A percentile compares a stretch with the other conserved stretches of the same genome.
These are phyloP conservation scores for Bolboschoenoplectus hybrid DNA, from an alignment of 202 grass and related monocot genomes.

Conservation along the genomic window DNA sequence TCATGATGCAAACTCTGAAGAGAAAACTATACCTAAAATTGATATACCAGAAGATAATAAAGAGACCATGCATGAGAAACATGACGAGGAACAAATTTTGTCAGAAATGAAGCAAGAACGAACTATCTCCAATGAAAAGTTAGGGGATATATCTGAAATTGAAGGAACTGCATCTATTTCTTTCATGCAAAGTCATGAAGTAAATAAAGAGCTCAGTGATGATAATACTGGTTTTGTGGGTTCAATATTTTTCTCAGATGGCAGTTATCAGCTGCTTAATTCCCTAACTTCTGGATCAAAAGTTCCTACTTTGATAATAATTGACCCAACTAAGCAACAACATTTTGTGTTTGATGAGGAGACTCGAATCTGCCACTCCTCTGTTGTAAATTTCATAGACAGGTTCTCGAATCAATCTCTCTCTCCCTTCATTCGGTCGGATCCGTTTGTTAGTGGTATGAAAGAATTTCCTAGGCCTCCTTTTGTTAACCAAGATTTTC, in stretches of 20 bases:
- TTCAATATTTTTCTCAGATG: constrained; percentile 85
- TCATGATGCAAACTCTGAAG: constrained; percentile 40
- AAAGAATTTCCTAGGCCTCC: constrained; percentile 83
- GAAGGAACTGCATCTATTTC: constrained; percentile 22
- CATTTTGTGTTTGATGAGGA: constrained; percentile 73
- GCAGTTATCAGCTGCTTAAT: constrained; percentile 68
- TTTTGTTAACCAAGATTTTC: constrained; percentile 89
- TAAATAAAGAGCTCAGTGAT: constrained; percentile 21
- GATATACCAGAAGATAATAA: constrained; percentile 20
- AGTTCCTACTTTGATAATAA: constrained; percentile 83
- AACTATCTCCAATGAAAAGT: not conserved
- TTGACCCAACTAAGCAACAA: constrained; percentile 70
- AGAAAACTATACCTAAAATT: constrained; percentile 14
- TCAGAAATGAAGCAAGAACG: constrained; percentile 13
- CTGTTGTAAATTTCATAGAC: constrained; percentile 71
- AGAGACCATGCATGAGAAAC: constrained; percentile 18
- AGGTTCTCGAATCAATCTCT: constrained; percentile 74
- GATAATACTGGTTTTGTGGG: constrained; percentile 54
- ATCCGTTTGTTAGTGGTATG: constrained; percentile 41
- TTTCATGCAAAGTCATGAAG: constrained; percentile 44
- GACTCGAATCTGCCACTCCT: constrained; percentile 59
- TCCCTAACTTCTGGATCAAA: constrained; percentile 74
- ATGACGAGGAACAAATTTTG: constrained; percentile 2
- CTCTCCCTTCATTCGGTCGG: constrained; percentile 56
- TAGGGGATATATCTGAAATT: constrained; percentile 4